Base-by-base conservation (phyloP, 2,329 filamentous ascomycete species). In the Neofusicoccum cordaticola region DNA sequence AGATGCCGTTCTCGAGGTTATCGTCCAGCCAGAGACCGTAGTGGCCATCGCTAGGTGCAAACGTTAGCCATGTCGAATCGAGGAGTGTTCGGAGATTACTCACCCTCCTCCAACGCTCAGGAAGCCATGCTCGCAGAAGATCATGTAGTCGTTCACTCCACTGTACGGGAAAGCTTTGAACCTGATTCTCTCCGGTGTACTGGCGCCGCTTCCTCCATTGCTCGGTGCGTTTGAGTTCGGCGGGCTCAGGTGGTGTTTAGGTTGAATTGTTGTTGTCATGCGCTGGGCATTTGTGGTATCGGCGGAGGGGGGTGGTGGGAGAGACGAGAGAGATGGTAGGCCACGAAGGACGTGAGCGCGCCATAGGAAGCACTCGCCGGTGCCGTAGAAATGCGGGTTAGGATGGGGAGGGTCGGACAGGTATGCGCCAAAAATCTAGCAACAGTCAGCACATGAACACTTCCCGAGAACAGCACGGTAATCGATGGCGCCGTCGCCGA, bases 91-190 rank as follows among this genome's bases (percentile, higher is more conserved):
- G 27, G 6, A 31, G 3, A 15, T 9, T 2, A 77, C 82, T 78
- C 71, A 87, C 79, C 86, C 92, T 63, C 92, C 94, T 11, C 95
- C 95, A 19, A 98, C 84, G 72, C 91, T 95, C 48, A 99, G 78
- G 75, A 91, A 98, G 27, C 88, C 86, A 2, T 87, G 83, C 78
- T 98, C 93, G 78, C 94, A 98, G 72, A 96, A 90, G 69, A 98
- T 95, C 81, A 94, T 92, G 75, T 96, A 99, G 77, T 98, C 95
- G 76, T 99, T 98, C 45, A 96, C 86, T 4, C 95, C 95, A 64
- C 91, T 96, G 74, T 97, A 98, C 0, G 94, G 93, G 72, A 98
- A 99, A 0, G 94, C 94, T 79, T 97, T 97, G 84, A 99, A 99
- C 19, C 95, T 88, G 69, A 98, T 92, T 31, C 88, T 85, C 67